Percentiles rank a stretch among this genome's conserved stretches.
Evolutionary conservation across 208 protist species (phyloP).

Genomic region (Trypanosomatidae sp.): DNA sequence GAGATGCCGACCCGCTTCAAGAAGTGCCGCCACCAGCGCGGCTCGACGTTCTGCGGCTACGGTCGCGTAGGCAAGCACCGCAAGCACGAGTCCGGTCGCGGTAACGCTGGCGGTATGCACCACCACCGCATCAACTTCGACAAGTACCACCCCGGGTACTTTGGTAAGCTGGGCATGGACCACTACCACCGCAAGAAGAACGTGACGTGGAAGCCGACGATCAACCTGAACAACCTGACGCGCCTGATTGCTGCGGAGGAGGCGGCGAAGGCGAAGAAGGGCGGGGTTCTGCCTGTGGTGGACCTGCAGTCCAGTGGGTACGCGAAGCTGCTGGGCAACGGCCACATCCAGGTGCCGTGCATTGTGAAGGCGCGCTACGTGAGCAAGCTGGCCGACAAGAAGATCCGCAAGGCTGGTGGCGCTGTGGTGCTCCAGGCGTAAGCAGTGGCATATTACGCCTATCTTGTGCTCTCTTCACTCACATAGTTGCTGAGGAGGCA

Average conservation of each 20-base stretch:
- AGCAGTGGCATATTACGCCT: constrained; percentile 3
- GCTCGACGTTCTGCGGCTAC: constrained; percentile 91
- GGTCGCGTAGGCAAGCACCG: constrained; percentile 98
- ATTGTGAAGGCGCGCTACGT: constrained; percentile 99
- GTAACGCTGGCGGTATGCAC: constrained; percentile 99
- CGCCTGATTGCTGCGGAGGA: constrained; percentile 95
- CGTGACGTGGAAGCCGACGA: constrained; percentile 93
- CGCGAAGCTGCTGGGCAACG: constrained; percentile 99
- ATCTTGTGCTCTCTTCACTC: constrained; percentile 16
- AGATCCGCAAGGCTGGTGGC: constrained; percentile 99
- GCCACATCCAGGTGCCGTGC: constrained; percentile 97
- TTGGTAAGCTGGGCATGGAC: constrained; percentile 99
- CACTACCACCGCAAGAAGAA: constrained; percentile 96
- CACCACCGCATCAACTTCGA: constrained; percentile 99
- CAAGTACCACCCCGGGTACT: constrained; percentile 99
- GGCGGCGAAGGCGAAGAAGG: constrained; percentile 73
- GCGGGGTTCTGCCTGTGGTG: constrained; percentile 97
- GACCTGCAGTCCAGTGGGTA: constrained; percentile 97
- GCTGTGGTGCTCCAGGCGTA: constrained; percentile 98
- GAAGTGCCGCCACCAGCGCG: constrained; percentile 93
- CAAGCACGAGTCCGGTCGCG: constrained; percentile 99
- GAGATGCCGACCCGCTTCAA: constrained; percentile 91
- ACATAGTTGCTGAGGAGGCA: background rate
- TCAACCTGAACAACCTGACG: constrained; percentile 99
- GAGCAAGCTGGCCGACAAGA: constrained; percentile 98